Evolutionary conservation across 352 stramenopile genomes (phyloP).

Genomic region (Pythium aristosporum): DNA sequence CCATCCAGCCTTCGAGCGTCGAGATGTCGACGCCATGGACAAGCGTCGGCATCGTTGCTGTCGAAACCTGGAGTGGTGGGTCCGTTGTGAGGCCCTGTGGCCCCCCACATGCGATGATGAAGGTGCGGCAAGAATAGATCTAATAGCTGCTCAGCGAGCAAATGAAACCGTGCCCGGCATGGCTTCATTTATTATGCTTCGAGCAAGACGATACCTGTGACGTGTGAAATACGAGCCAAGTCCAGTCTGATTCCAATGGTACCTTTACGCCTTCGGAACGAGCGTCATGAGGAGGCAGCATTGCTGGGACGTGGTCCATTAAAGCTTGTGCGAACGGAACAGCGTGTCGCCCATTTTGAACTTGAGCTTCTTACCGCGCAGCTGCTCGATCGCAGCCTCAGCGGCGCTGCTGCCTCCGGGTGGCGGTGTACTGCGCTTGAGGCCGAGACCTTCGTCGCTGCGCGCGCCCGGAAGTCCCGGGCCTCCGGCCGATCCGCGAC

Average conservation of each 20-base stretch:
- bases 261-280: no score
- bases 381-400: conserved; percentile 60
- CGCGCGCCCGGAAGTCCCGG: conserved; percentile 18
- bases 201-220: no score
- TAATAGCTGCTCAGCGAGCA: no score
- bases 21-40: conserved; percentile 83
- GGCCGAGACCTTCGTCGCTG: conserved; percentile 21
- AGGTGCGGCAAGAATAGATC: no score
- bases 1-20: conserved; percentile 80
- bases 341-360: conserved; percentile 80
- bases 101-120: no score
- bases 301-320: conserved; percentile 4
- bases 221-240: no score
- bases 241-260: no score
- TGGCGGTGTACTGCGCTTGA: conserved; percentile 27
- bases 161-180: no score
- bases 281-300: no score
- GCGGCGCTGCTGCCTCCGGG: conserved; percentile 27
- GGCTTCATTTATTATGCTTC: no score
- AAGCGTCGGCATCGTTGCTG: conserved; percentile 26
- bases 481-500: conserved; percentile 11
- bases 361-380: conserved; percentile 87
- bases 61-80: not conserved
- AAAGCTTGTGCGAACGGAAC: conserved; percentile 84
- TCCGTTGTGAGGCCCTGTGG: not conserved